Conservation (phyloP, 2,329 filamentous ascomycete genomes). For the Nakataea oryzae region DNA sequence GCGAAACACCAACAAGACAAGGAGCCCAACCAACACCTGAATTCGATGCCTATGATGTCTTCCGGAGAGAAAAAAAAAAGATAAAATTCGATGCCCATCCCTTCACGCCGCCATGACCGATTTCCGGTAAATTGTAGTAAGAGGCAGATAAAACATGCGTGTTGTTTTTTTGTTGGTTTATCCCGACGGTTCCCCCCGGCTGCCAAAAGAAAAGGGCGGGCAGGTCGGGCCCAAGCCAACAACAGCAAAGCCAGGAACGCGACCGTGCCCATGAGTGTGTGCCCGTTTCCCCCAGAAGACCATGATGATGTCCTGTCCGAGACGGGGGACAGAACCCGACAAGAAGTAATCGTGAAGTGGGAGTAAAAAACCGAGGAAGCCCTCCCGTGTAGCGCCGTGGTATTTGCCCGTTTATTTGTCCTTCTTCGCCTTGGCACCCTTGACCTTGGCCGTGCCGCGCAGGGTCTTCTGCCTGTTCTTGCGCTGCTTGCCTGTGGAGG, state of each 20-base stretch:
- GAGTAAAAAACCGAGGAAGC: conserved; percentile 15
- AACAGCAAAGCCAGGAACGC: background rate
- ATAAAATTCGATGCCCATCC: conserved; percentile 21
- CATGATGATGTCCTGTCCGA: conserved; percentile 2
- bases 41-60: conserved; percentile 21
- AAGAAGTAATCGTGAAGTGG: background rate
- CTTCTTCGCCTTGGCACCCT: conserved; percentile 93
- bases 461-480: conserved; percentile 99
- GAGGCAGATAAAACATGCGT: conserved; percentile 1
- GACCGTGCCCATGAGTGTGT: conserved; percentile 1
- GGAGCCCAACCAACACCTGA: conserved; percentile 5
- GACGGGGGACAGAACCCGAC: background rate
- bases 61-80: conserved; percentile 4
- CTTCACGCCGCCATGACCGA: conserved; percentile 18
- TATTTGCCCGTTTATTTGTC: conserved; percentile 56
- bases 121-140: conserved; percentile 9
- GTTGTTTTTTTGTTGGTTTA: conserved; percentile 1
- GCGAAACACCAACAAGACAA: background rate
- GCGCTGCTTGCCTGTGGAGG: conserved; percentile 86
- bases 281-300: background rate
- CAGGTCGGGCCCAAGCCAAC: conserved; percentile 1
- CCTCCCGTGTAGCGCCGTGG: conserved; percentile 2
- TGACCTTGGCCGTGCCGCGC: conserved; percentile 95
- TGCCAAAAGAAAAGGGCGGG: background rate
- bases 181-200: background rate